Conservation (phyloP, 2,329 filamentous ascomycete species). For the Pseudocercospora fijiensis region DNA sequence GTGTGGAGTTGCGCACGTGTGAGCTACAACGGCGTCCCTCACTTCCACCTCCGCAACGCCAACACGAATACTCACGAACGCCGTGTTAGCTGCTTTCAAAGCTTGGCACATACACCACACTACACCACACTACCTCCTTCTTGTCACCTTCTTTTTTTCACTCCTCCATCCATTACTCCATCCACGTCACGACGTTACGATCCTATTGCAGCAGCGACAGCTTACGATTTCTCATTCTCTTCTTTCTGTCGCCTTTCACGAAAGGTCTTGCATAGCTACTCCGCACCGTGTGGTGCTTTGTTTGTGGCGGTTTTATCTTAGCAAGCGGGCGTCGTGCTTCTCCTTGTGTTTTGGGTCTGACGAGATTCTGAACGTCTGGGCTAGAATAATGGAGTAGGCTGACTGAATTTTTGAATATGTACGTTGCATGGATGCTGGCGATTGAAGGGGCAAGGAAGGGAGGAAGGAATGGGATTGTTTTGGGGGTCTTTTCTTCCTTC, state of each 20-base stretch:
- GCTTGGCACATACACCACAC: neutral
- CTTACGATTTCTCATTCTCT: neutral
- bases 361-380: too few relatives aligned
- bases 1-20: neutral
- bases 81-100: neutral
- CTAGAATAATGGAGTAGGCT: neutral
- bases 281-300: neutral
- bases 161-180: neutral
- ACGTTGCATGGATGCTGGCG: neutral
- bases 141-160: neutral
- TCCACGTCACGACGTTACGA: constrained; percentile 3
- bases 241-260: neutral
- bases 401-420: neutral
- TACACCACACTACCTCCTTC: neutral
- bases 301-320: neutral
- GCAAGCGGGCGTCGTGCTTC: neutral
- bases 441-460: neutral
- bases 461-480: neutral
- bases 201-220: neutral
- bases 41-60: constrained; percentile 5
- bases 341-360: neutral
- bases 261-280: neutral
- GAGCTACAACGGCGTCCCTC: constrained; percentile 1
- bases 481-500: neutral
- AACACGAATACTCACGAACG: neutral